Evolutionary conservation across 345 rosid species (phyloP), one percentile per base, ranked within the genome.

Genomic region (Corchorus capsularis): DNA sequence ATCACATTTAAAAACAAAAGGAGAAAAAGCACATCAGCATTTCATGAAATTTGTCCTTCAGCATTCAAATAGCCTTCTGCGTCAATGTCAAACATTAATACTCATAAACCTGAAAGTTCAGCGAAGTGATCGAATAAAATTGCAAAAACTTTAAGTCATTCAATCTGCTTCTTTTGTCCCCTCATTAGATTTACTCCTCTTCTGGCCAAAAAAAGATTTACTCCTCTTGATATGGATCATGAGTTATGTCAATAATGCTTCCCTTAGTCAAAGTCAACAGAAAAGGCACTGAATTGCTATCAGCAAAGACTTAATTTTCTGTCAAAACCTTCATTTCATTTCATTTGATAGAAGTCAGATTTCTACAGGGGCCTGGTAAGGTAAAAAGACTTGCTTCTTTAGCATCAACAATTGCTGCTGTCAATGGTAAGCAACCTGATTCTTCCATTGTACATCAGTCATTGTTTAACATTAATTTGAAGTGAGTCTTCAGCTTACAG

Each of bases 361-460:
- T 62, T 71, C 71, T 77, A 65, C 84, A 89, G 95, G 84, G 86
- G 72, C 84, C 83, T 71, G 74, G 78, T 71, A 91, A 73, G 82
- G 64, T 81, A 54, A 91, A 87, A 81, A 77, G 85, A 80, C 83
- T 81, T 75, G 85, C 83, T 19, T 79, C 88, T 60, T 64, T 77
- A 61, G 79, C 90, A 39, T 84, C 90, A 53, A 84, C 86, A 9
- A 74, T 86, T 73, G 80, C 79, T 73, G 77, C 87, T 80, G 84
- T 75, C 56, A 79, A 83, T 71, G 69, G 93, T 90, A 80, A 82
- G 88, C 75, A 71, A 43, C 61, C 52, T 35, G 32, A 75, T 54
- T 68, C 59, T 69, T 64, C 59, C 35, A 19, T 63, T 32, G 17
- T 76, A 52, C 63, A 62, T 22, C 55, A 56, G 64, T 76, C 63